A percentile compares a stretch with the other conserved stretches of the same genome.
phyloP scores from a whole-genome alignment of 2,329 filamentous ascomycete genomes.

The Fusarium sulawesiense region DNA sequence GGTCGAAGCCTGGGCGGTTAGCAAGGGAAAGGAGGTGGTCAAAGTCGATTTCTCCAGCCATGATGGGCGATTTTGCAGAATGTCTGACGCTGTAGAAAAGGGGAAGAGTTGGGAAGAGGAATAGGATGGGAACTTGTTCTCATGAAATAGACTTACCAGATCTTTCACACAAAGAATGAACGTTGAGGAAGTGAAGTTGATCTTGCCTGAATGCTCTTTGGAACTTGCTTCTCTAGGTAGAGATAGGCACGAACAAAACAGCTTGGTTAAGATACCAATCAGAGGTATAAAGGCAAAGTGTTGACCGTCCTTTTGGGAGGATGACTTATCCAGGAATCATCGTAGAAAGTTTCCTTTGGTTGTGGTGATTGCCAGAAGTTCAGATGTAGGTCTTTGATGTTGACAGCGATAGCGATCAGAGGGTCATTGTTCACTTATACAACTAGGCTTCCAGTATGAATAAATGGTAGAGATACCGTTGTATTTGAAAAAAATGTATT shows the following conservation, averaged over 20 bases:
- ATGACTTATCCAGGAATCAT: neutral
- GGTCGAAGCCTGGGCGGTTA: neutral
- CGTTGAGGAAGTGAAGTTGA: conserved; percentile 1
- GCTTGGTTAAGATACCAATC: conserved; percentile 15
- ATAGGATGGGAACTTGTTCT: neutral
- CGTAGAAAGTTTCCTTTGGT: neutral
- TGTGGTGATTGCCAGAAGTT: neutral
- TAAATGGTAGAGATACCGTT: accelerated
- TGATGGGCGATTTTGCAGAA: neutral
- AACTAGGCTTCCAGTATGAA: accelerated
- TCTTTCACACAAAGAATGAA: neutral
- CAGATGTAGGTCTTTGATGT: neutral
- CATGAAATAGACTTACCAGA: neutral
- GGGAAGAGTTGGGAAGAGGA: neutral
- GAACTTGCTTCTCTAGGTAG: neutral
- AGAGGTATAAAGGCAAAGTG: neutral
- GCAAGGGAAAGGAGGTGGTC: neutral
- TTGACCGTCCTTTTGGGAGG: too few relatives aligned
- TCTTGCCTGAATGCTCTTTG: neutral
- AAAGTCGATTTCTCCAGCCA: neutral
- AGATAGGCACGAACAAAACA: conserved; percentile 10
- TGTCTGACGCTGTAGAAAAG: neutral
- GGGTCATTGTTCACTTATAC: too few relatives aligned
- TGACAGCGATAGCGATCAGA: too few relatives aligned
- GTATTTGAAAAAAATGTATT: neutral